Evolutionary conservation across 139 green algal species (phyloP).

Genomic region (Coelastrella sp.): DNA sequence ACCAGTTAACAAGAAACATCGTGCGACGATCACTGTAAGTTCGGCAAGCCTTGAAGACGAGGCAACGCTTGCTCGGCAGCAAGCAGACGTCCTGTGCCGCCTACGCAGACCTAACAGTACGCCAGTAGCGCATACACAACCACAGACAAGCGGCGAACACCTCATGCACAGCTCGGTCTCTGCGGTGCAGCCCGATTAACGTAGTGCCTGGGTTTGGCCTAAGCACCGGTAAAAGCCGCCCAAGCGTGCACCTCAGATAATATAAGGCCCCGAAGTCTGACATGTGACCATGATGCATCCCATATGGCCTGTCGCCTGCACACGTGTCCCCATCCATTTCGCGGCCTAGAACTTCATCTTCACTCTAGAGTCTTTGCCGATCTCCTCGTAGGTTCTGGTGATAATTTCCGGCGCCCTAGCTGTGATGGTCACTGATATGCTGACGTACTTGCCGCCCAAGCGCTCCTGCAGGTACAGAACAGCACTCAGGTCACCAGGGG

Average conservation of each 20-base stretch:
- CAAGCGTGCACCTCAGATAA: too few relatives aligned
- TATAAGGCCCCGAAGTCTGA: too few relatives aligned
- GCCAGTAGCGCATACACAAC: too few relatives aligned
- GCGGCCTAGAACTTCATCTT: constrained; percentile 43
- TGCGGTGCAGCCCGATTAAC: not conserved
- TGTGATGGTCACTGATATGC: constrained; percentile 49
- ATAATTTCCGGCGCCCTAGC: constrained; percentile 26
- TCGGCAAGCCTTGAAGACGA: not conserved
- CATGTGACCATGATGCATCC: too few relatives aligned
- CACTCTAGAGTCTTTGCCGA: constrained; percentile 21
- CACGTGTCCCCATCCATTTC: not conserved
- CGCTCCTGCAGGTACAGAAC: constrained; percentile 53
- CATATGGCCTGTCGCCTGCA: too few relatives aligned
- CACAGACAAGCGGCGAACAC: not conserved
- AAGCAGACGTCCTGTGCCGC: not conserved
- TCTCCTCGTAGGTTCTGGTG: constrained; percentile 2
- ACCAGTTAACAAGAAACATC: constrained; percentile 47
- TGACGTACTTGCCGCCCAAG: constrained; percentile 68
- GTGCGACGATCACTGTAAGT: not conserved
- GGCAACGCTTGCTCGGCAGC: not conserved
- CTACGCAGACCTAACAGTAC: too few relatives aligned
- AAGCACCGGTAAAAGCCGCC: not conserved
- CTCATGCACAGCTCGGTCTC: not conserved
- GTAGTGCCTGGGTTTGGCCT: not conserved
- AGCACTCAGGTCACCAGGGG: too few relatives aligned